A percentile compares a stretch with the other conserved stretches of the same genome.
phyloP scores from a whole-genome alignment of 805 yeast genomes.

The Komagataella mondaviorum region DNA sequence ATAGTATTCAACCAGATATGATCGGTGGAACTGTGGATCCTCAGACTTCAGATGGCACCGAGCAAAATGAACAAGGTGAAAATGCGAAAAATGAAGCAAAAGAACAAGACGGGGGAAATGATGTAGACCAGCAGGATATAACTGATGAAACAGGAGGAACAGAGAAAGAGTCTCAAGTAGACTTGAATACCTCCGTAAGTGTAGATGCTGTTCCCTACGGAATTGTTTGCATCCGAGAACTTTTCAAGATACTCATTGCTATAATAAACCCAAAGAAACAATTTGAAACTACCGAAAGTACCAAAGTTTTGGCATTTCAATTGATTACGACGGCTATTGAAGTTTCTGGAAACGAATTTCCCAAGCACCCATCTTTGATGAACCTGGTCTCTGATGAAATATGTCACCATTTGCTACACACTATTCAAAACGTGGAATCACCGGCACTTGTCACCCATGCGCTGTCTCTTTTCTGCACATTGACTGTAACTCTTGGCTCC shows the following conservation, averaged over 20 bases:
- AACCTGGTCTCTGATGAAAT: constrained; percentile 63
- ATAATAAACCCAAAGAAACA: constrained; percentile 75
- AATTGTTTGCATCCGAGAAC: constrained; percentile 62
- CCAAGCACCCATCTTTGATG: constrained; percentile 51
- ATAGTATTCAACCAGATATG: constrained; percentile 39
- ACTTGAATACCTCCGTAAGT: neutral
- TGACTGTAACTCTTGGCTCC: constrained; percentile 52
- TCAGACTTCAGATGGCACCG: constrained; percentile 2
- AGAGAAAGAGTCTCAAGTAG: constrained; percentile 9
- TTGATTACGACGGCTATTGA: constrained; percentile 72
- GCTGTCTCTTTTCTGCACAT: constrained; percentile 59
- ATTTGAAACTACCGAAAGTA: constrained; percentile 74
- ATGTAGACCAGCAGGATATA: constrained; percentile 1
- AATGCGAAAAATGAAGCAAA: constrained; percentile 1
- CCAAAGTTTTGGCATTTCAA: constrained; percentile 71
- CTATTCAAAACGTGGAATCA: constrained; percentile 64
- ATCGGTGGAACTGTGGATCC: constrained; percentile 30
- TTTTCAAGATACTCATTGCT: constrained; percentile 60
- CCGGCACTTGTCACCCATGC: constrained; percentile 63
- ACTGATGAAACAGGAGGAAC: neutral
- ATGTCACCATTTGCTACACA: constrained; percentile 74
- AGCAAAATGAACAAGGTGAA: neutral
- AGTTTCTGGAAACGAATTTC: constrained; percentile 54
- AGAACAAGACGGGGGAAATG: constrained; percentile 2
- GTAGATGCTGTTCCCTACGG: constrained; percentile 40